Percentiles rank a stretch among this genome's conserved stretches.
Evolutionary conservation across 257 asterid genomes (phyloP).

Genomic region (Solanum chmielewskii): DNA sequence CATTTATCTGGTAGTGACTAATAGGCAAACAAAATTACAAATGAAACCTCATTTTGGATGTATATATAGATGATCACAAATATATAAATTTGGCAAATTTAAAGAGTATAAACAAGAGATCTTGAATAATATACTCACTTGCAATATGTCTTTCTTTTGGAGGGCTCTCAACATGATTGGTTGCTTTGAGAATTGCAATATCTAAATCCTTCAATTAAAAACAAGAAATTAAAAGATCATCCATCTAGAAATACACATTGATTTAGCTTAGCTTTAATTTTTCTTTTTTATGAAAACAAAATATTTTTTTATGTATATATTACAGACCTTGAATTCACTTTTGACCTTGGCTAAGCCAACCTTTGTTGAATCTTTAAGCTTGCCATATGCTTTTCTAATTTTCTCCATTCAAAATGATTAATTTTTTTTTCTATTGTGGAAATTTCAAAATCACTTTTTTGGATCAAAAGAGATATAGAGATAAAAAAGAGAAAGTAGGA

Average conservation of each 20-base stretch:
- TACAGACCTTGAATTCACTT: slow-evolving; percentile 72
- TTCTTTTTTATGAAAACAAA: not conserved
- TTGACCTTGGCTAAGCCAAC: slow-evolving; percentile 96
- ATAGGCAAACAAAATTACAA: not conserved
- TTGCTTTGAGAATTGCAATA: slow-evolving; percentile 80
- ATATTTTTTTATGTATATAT: not conserved
- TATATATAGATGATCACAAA: not conserved
- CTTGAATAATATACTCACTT: slow-evolving; percentile 31
- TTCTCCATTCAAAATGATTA: slow-evolving; percentile 48
- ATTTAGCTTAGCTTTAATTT: not conserved
- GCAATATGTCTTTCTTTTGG: slow-evolving; percentile 88
- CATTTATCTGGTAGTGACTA: no score
- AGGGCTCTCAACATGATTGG: slow-evolving; percentile 74
- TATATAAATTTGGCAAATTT: not conserved
- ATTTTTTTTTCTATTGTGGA: not conserved
- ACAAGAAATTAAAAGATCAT: not conserved
- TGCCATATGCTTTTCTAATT: slow-evolving; percentile 83
- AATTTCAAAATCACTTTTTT: not conserved
- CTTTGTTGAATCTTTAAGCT: slow-evolving; percentile 84
- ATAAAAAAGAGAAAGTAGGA: slow-evolving; percentile 17
- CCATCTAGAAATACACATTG: not conserved
- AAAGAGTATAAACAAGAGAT: not conserved
- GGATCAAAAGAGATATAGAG: slow-evolving; percentile 4
- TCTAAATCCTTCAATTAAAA: slow-evolving; percentile 58
- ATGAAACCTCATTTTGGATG: not conserved